A percentile compares a stretch with the other conserved stretches of the same genome.
phyloP scores from a whole-genome alignment of 495 filamentous ascomycete species.

The Podospora bellae-mahoneyi region DNA sequence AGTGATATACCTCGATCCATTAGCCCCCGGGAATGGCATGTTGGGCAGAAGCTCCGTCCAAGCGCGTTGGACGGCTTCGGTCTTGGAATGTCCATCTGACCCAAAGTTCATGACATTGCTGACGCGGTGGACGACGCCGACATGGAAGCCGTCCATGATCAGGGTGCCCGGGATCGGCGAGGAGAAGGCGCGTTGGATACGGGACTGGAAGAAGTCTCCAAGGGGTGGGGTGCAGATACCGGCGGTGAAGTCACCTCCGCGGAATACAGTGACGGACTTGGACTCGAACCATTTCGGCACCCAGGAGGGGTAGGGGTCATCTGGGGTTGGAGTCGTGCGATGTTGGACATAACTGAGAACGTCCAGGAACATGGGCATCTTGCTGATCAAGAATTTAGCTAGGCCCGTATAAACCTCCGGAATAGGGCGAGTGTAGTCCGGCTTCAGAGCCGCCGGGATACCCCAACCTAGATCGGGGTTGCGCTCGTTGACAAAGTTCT shows the following conservation, averaged over 20 bases:
- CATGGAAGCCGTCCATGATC: background rate
- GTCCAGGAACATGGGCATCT: background rate
- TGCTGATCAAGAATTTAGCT: background rate
- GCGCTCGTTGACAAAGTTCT: background rate
- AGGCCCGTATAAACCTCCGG: background rate
- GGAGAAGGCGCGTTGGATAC: background rate
- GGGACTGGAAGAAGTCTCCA: background rate
- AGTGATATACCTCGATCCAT: background rate
- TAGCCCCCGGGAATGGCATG: background rate
- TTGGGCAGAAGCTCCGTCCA: background rate
- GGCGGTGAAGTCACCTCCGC: background rate
- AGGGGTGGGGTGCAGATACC: background rate
- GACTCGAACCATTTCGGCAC: background rate
- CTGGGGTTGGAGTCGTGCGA: background rate
- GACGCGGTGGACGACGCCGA: background rate
- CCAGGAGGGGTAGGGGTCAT: background rate
- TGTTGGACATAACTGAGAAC: background rate
- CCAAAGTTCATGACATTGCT: background rate
- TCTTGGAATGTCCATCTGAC: background rate
- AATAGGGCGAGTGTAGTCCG: background rate
- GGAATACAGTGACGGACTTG: background rate
- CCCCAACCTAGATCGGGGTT: background rate
- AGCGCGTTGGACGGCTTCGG: background rate
- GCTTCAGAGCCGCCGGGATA: background rate
- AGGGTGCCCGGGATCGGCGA: background rate